Base-by-base conservation (phyloP, 805 yeast species). In the Candida saitoana region DNA sequence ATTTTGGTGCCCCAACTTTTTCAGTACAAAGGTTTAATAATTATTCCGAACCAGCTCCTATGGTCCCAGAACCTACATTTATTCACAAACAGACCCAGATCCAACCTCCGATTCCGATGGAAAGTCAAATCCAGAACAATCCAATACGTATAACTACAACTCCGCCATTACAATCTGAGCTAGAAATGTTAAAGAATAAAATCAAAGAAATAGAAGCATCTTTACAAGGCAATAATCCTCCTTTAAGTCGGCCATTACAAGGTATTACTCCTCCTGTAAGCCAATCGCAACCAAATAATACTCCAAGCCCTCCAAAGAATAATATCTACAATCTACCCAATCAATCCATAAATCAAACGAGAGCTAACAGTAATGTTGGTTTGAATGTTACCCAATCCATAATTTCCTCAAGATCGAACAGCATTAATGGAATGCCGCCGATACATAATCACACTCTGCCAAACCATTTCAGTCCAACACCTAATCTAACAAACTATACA, bases 121-220 rank as follows among this genome's bases (percentile, higher is more conserved):
- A 17, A 11, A 33, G 16, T 9, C 36, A 33, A 18, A 33, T 8
- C 12, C 22, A 33, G 20, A 33, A 33, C n/a, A 7, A 18, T 16
- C 14, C 6, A 6, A 33, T 14, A 29, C 6, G 16, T 5, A 17
- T 20, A 22, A 15, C 37, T 14, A 12, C 35, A 6, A 4, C 41
- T 3, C 36, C 40, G 18, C 36, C 33, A 11, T 39, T 45, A 11
- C 43, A 39, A 30, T 40, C 46, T 2, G 54, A 51, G 2, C 33
- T 69, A 62, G 72, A 73, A 27, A 45, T 57, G 19, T 66, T 54
- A 52, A 74, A 64, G 47, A 51, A 43, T 38, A 65, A 71, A 43
- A 69, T 74, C 31, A 68, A 62, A 40, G 71, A 70, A 48, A 62
- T 74, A 3, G 80, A 74, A 48, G 71, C 73, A 1, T 34, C 46